Conservation (phyloP, 805 yeast genomes). For the Cyberlindnera misumaiensis region DNA sequence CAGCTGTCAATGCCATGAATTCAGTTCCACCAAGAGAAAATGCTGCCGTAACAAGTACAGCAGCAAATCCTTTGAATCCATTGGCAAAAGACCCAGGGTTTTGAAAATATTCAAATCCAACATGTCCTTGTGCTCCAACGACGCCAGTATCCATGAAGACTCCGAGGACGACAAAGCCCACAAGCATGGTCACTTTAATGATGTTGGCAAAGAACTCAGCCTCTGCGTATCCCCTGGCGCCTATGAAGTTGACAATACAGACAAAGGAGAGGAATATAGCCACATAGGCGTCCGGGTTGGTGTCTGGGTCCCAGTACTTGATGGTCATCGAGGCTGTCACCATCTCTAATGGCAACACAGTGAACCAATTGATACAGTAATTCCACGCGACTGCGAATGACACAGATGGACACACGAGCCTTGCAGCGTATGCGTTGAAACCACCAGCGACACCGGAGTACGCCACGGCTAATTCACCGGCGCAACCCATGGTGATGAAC, state of each 20-base stretch:
- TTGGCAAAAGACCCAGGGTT: slow-evolving; percentile 48
- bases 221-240: slow-evolving; percentile 55
- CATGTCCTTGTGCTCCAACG: slow-evolving; percentile 35
- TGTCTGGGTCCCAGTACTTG: slow-evolving; percentile 46
- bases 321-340: slow-evolving; percentile 61
- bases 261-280: slow-evolving; percentile 43
- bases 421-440: slow-evolving; percentile 50
- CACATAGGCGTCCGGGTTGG: slow-evolving; percentile 54
- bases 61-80: slow-evolving; percentile 49
- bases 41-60: slow-evolving; percentile 49
- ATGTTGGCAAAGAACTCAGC: slow-evolving; percentile 60
- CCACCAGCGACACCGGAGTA: slow-evolving; percentile 56
- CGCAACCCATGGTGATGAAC: slow-evolving; percentile 52
- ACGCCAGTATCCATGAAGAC: slow-evolving; percentile 38
- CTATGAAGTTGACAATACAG: slow-evolving; percentile 36
- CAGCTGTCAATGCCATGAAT: slow-evolving; percentile 50
- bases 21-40: slow-evolving; percentile 60
- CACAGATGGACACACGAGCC: slow-evolving; percentile 48
- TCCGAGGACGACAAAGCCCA: slow-evolving; percentile 52
- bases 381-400: slow-evolving; percentile 59
- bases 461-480: slow-evolving; percentile 61
- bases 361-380: slow-evolving; percentile 57
- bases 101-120: slow-evolving; percentile 46
- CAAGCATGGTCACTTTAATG: slow-evolving; percentile 55
- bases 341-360: slow-evolving; percentile 55